Conservation (phyloP, 2,329 filamentous ascomycete genomes). For the Claviceps sp. region DNA sequence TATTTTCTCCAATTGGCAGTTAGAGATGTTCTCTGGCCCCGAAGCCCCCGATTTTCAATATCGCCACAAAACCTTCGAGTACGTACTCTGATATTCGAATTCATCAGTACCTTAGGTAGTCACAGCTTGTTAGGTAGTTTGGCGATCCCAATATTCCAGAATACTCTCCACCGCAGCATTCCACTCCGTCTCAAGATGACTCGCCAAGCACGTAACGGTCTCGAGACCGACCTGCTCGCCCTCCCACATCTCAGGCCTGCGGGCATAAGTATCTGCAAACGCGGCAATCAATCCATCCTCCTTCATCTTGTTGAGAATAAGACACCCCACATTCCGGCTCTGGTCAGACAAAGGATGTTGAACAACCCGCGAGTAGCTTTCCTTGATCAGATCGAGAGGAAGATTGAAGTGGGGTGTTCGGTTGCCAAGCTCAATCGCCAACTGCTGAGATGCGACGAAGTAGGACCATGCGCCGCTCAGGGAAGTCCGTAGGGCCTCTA, state of each 20-base stretch:
- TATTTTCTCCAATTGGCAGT: too few species aligned
- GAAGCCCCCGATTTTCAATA: too few species aligned
- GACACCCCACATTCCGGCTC: constrained; percentile 67
- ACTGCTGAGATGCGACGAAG: constrained; percentile 57
- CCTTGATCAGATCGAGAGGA: constrained; percentile 48
- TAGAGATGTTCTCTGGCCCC: too few species aligned
- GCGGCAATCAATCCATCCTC: constrained; percentile 47
- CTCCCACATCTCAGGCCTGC: constrained; percentile 58
- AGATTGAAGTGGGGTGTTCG: constrained; percentile 57
- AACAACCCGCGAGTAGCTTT: constrained; percentile 51
- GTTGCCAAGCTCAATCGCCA: constrained; percentile 56
- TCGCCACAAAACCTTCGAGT: too few species aligned
- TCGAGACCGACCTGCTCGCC: constrained; percentile 39
- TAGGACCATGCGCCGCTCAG: constrained; percentile 61
- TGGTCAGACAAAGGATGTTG: constrained; percentile 51
- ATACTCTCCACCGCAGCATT: constrained; percentile 48
- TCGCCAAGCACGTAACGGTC: constrained; percentile 44
- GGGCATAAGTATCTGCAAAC: constrained; percentile 48
- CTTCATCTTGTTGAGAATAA: constrained; percentile 52
- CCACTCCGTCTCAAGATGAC: constrained; percentile 56
- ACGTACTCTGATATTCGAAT: too few species aligned
- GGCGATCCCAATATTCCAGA: constrained; percentile 52
- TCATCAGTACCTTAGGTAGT: not conserved
- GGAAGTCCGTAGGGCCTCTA: constrained; percentile 42
- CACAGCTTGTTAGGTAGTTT: constrained; percentile 34